Evolutionary conservation across 495 filamentous ascomycete genomes (phyloP).

Genomic region (Talaromyces thailandensis): DNA sequence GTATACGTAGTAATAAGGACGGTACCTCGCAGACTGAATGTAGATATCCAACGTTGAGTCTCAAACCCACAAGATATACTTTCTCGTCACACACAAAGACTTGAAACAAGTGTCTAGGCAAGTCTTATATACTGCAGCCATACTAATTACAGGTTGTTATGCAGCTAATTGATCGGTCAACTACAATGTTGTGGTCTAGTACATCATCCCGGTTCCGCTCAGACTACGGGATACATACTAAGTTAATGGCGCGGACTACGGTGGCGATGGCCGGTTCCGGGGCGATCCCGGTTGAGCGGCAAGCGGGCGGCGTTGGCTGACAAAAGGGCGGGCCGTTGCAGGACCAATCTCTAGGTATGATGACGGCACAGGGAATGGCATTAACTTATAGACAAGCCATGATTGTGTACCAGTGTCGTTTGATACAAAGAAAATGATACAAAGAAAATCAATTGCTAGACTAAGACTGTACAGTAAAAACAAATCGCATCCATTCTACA

Average conservation of each 20-base stretch:
- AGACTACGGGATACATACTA: not conserved
- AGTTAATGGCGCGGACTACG: not conserved
- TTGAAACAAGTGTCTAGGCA: not conserved
- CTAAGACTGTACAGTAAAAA: constrained; percentile 22
- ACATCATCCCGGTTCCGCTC: not conserved
- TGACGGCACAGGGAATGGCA: too few species aligned
- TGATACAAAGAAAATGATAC: too few species aligned
- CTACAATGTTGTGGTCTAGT: not conserved
- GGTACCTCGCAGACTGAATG: not conserved
- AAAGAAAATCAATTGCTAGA: constrained; percentile 16
- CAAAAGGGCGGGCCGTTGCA: not conserved
- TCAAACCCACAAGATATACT: not conserved
- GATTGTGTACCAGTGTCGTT: too few species aligned
- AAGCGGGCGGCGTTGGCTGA: too few species aligned
- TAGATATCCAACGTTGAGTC: not conserved
- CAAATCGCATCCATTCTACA: constrained; percentile 28
- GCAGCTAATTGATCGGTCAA: not conserved
- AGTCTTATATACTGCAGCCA: not conserved
- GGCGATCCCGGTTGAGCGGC: not conserved
- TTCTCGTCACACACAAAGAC: not conserved
- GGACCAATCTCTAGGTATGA: too few species aligned
- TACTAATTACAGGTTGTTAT: not conserved
- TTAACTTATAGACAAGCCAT: too few species aligned
- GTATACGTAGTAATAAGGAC: not conserved
- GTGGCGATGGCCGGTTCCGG: not conserved